Evolutionary conservation across 2,329 filamentous ascomycete genomes (phyloP).

Genomic region (Aureobasidium mangrovei): DNA sequence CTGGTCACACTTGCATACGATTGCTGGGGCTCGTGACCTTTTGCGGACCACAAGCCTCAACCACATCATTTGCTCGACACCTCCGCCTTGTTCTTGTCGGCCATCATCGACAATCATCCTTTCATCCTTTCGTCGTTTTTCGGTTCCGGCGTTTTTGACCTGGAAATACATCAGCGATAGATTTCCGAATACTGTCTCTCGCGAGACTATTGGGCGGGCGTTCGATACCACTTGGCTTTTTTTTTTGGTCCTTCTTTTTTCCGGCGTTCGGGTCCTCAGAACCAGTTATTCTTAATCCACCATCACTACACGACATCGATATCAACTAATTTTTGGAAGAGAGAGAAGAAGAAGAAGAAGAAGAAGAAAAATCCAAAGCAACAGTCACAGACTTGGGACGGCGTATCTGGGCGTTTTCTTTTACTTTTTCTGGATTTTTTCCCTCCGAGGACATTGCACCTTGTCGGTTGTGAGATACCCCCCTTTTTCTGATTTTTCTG

Average conservation of each 20-base stretch:
- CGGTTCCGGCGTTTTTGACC: background rate
- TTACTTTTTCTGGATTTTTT: background rate
- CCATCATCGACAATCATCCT: background rate
- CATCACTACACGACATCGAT: background rate
- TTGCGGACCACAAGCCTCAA: conserved; percentile 1
- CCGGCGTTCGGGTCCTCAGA: background rate
- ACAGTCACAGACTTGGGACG: conserved; percentile 1
- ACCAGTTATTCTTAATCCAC: background rate
- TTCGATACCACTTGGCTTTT: conserved; percentile 7
- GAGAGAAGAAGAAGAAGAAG: background rate
- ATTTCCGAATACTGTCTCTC: conserved; percentile 5
- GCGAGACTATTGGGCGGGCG: conserved; percentile 6
- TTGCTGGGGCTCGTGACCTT: conserved; percentile 6
- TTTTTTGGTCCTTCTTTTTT: background rate
- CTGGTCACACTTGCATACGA: conserved; percentile 12
- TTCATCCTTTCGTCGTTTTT: background rate
- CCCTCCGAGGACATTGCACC: too few relatives aligned
- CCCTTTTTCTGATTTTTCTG: background rate
- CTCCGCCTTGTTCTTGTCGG: background rate
- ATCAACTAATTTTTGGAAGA: background rate
- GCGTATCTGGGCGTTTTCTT: conserved; percentile 6
- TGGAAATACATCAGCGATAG: conserved; percentile 8
- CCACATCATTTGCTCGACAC: background rate
- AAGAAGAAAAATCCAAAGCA: background rate
- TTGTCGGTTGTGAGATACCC: background rate